Conservation (phyloP, 2,329 filamentous ascomycete genomes). For the Penicillium sp. region DNA sequence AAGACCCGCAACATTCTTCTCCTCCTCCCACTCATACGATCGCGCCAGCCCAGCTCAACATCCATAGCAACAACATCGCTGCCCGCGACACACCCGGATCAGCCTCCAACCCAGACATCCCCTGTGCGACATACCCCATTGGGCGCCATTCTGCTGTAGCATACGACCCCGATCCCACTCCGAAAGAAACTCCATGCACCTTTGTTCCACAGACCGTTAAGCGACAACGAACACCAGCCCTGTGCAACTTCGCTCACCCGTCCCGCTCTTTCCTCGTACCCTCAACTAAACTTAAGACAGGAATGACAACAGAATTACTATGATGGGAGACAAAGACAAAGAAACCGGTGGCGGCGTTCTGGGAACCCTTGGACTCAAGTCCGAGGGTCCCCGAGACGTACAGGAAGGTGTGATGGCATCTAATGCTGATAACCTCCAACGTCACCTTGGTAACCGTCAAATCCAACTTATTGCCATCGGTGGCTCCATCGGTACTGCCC, state of each 20-base stretch:
- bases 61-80: constrained; percentile 1
- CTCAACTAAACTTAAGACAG: not conserved
- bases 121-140: not conserved
- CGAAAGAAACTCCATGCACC: not conserved
- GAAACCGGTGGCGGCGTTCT: constrained; percentile 9
- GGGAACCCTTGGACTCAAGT: constrained; percentile 14
- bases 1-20: not conserved
- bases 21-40: not conserved
- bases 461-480: constrained; percentile 41
- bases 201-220: not conserved
- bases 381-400: constrained; percentile 17
- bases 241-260: not conserved
- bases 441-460: constrained; percentile 26
- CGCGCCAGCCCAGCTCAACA: not conserved
- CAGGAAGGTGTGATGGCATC: constrained; percentile 29
- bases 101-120: not conserved
- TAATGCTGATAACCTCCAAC: constrained; percentile 25
- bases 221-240: not conserved
- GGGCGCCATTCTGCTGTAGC: not conserved
- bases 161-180: not conserved
- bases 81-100: not conserved
- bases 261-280: not conserved
- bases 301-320: constrained; percentile 15
- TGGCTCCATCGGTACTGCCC: constrained; percentile 41
- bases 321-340: constrained; percentile 14